Evolutionary conservation across 768 basidiomycete species (phyloP).

Genomic region (Rhizopogon roseolus): DNA sequence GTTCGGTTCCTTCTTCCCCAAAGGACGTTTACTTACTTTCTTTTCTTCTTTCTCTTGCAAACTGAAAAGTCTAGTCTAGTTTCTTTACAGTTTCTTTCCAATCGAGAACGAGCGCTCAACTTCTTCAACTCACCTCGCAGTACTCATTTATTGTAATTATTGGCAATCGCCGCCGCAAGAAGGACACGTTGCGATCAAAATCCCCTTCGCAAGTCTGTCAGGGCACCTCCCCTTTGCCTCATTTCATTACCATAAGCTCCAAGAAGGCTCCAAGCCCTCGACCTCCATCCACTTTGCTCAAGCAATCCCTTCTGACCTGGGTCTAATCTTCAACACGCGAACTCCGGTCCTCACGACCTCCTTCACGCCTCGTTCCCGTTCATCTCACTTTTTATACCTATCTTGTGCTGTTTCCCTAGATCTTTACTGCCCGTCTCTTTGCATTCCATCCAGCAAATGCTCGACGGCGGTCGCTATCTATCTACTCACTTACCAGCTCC

Average conservation of each 20-base stretch:
- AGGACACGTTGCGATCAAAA: constrained; percentile 81
- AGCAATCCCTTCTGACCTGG: constrained; percentile 21
- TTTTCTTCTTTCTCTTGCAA: too few relatives aligned
- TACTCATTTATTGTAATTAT: constrained; percentile 27
- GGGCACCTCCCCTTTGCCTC: constrained; percentile 55
- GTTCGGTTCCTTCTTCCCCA: too few relatives aligned
- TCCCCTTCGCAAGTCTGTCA: constrained; percentile 42
- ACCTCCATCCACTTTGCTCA: constrained; percentile 28
- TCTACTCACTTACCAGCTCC: constrained; percentile 30
- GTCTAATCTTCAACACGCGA: constrained; percentile 33
- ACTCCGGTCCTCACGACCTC: constrained; percentile 50
- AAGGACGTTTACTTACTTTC: too few relatives aligned
- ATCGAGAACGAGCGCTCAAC: constrained; percentile 3
- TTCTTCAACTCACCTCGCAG: constrained; percentile 17
- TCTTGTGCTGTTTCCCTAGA: constrained; percentile 36
- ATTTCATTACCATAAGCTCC: constrained; percentile 36
- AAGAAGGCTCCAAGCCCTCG: constrained; percentile 31
- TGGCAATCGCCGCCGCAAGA: constrained; percentile 48
- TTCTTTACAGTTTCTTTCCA: too few relatives aligned
- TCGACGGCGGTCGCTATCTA: constrained; percentile 33
- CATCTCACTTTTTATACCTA: constrained; percentile 52
- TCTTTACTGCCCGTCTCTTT: constrained; percentile 34
- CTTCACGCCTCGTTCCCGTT: constrained; percentile 38
- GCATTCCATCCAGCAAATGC: constrained; percentile 30
- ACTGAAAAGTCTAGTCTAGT: too few relatives aligned